Base-by-base conservation (phyloP, 2,329 filamentous ascomycete genomes). In the Colletotrichum endophyticum region DNA sequence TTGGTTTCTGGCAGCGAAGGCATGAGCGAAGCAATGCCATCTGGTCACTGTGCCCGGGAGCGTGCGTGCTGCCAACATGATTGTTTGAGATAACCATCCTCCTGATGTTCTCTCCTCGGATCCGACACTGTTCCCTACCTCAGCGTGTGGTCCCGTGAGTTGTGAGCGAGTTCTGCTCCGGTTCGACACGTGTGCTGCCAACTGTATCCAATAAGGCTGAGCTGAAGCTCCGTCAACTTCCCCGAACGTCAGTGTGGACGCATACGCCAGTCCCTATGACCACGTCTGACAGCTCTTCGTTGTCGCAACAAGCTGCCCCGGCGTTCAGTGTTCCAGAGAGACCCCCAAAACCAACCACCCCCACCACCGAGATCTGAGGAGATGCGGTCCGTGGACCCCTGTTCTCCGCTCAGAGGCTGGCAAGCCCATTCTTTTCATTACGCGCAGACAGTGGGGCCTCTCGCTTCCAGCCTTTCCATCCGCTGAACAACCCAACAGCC, bases 311-410 rank as follows among this genome's bases (percentile, higher is more conserved):
- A 28, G 19, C 34, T 66, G 34, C 12, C 62, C 22, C 25, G 27
- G 15, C 15, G 27, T n/a, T 16, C 25, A 19, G 28, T 19, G 27
- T n/a, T n/a, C 57, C 27, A 61, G 27, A 61, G 27, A 19, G 25
- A 16, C 16, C 57, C 56, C 57, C 28, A 66, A 39, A 63, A 16
- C 57, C 69, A 75, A 67, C 69, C 73, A 57, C 19, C 72, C 61
- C 67, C 67, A 53, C 69, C 62, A 62, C 69, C 73, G 36, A 75
- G 70, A 63, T 72, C 62, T 49, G 36, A 62, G 28, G 36, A 75
- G 61, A 59, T 66, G 72, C 61, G 62, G 69, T 67, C 69, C 61
- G 34, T 67, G 69, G 69, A 62, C 62, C 73, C 73, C 34, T 67
- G 53, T 75, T 72, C 39, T 73, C 63, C 53, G 70, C 63, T 28